Base-by-base conservation (phyloP, 176 grass and related monocot genomes). In the Paspalum vaginatum region DNA sequence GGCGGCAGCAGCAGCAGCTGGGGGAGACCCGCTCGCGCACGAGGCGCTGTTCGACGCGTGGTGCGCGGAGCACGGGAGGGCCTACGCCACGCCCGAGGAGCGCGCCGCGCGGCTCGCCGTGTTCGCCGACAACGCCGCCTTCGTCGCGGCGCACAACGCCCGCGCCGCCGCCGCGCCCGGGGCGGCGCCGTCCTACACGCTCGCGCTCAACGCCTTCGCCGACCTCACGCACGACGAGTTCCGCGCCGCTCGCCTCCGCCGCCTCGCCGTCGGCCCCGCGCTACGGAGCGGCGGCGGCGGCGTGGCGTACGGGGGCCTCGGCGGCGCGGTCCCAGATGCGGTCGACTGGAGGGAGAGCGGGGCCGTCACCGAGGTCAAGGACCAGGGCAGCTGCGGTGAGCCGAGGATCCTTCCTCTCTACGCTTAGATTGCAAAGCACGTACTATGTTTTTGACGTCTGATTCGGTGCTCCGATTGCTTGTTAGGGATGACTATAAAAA, bases 331-430 rank as follows among this genome's bases (percentile, higher is more conserved):
- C 32, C 32, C 14, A 7, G 80, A 84, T 24, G 79, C 89, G 55
- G 0, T 94, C 1, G 92, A 94, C 82, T 94, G 92, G 92, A 91
- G 92, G 77, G 18, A 94, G 55, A 84, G 61, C 39, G 92, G 86
- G 15, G 86, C 86, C 9, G 89, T 94, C 61, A 94, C 89, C 72
- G 57, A 71, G 12, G 77, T 94, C 67, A 94, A 94, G 81, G 86
- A 94, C 70, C 92, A 94, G 76, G 88, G 86, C 41, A 88, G 85
- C 79, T 94, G 91, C 72, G 91, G 91, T 94, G 89, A 88, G 88
- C 43, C 20, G 15, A 20, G 20, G 0, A 20, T 6, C 64, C 25
- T 68, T 65, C 46, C 77, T 24, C 78, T 79, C 10, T 50, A 15
- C 6, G 5, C 27, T 24, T 24, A 2, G 5, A 65, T 61, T 32